Conservation (phyloP, 768 basidiomycete species). For the Lentinula guzmanii region DNA sequence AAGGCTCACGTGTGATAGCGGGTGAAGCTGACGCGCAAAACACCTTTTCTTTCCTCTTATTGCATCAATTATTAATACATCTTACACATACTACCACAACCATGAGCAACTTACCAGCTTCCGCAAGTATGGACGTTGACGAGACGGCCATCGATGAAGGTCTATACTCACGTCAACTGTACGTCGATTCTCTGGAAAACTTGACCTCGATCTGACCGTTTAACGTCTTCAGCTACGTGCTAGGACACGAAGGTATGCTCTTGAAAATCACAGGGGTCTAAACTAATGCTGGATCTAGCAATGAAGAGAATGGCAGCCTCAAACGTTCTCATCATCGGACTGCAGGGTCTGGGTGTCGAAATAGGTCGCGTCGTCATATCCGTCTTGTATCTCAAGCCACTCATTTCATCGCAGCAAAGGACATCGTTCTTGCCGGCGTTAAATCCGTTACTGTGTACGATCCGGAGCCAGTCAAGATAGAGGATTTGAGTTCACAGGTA, state of each 20-base stretch:
- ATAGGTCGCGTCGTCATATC: slow-evolving; percentile 54
- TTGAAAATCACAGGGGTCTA: not conserved
- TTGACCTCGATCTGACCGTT: slow-evolving; percentile 14
- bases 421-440: slow-evolving; percentile 91
- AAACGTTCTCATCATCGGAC: slow-evolving; percentile 89
- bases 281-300: slow-evolving; percentile 42
- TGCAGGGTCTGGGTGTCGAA: slow-evolving; percentile 91
- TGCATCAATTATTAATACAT: not conserved
- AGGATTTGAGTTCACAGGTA: slow-evolving; percentile 91
- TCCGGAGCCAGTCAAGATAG: slow-evolving; percentile 80
- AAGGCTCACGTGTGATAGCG: not conserved
- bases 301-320: slow-evolving; percentile 99
- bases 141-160: slow-evolving; percentile 90
- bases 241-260: slow-evolving; percentile 86
- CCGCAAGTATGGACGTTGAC: slow-evolving; percentile 73
- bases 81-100: not conserved
- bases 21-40: not conserved
- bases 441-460: slow-evolving; percentile 96
- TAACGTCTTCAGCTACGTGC: slow-evolving; percentile 64
- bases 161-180: slow-evolving; percentile 91
- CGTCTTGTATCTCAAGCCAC: slow-evolving; percentile 4
- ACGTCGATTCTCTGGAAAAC: slow-evolving; percentile 27
- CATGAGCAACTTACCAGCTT: slow-evolving; percentile 3
- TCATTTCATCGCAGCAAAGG: slow-evolving; percentile 63
- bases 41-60: not conserved